A percentile compares a stretch with the other conserved stretches of the same genome.
Evolutionary conservation across 2,329 filamentous ascomycete species (phyloP).

Genomic region (Periconia sp.): DNA sequence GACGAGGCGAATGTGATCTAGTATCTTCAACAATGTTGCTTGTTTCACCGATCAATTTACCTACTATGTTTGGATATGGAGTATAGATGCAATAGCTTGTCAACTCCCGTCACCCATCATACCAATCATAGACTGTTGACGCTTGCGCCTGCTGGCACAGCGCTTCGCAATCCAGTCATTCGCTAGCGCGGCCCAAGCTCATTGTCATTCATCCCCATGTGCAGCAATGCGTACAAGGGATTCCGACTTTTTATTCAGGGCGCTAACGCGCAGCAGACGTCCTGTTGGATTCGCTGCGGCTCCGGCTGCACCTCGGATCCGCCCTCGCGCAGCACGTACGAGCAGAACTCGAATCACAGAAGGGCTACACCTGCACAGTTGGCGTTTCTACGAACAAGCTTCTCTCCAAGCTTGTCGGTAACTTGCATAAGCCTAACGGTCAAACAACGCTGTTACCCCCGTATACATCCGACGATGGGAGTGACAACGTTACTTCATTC

Average conservation of each 20-base stretch:
- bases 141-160: too few relatives aligned
- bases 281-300: conserved; percentile 48
- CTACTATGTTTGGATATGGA: too few relatives aligned
- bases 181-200: too few relatives aligned
- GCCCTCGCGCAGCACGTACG: conserved; percentile 81
- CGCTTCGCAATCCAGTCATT: too few relatives aligned
- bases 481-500: conserved; percentile 67
- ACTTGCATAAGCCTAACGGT: conserved; percentile 81
- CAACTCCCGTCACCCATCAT: too few relatives aligned
- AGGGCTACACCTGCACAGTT: conserved; percentile 85
- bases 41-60: too few relatives aligned
- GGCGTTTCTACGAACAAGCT: conserved; percentile 89
- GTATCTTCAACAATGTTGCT: too few relatives aligned
- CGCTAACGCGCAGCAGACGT: conserved; percentile 25
- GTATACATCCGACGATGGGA: conserved; percentile 46
- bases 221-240: too few relatives aligned
- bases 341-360: conserved; percentile 72
- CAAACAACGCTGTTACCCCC: conserved; percentile 84
- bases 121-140: background rate
- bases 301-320: conserved; percentile 76
- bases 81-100: too few relatives aligned
- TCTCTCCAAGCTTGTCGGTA: conserved; percentile 83
- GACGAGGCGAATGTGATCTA: too few relatives aligned
- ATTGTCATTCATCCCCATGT: too few relatives aligned
- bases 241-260: conserved; percentile 3